Percentiles rank a stretch among this genome's conserved stretches.
Conservation (phyloP, 176 grass and related monocot genomes). For the Musa beccarii region DNA sequence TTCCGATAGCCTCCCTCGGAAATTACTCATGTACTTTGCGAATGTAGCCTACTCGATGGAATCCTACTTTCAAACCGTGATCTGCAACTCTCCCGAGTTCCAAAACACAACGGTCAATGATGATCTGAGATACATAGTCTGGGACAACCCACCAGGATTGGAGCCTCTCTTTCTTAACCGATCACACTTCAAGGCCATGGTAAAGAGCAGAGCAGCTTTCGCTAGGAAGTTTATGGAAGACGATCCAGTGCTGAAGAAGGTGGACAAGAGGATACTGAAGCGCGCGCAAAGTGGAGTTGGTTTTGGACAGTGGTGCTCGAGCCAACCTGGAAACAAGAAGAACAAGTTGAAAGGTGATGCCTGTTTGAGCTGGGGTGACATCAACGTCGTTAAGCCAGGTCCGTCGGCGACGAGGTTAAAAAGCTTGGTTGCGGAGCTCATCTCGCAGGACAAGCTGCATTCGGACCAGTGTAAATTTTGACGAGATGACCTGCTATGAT, state of each 20-base stretch:
- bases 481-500: background rate
- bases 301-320: conserved; percentile 20
- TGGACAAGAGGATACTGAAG: conserved; percentile 49
- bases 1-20: conserved; percentile 60
- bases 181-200: conserved; percentile 32
- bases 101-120: conserved; percentile 46
- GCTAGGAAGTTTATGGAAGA: conserved; percentile 46
- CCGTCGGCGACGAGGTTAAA: conserved; percentile 27
- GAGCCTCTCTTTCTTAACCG: conserved; percentile 45
- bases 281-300: conserved; percentile 1
- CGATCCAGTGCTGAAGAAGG: conserved; percentile 35
- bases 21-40: conserved; percentile 62
- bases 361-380: conserved; percentile 32
- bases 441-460: conserved; percentile 29
- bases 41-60: conserved; percentile 61
- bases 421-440: conserved; percentile 30
- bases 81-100: conserved; percentile 56
- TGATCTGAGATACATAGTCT: conserved; percentile 56
- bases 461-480: conserved; percentile 4
- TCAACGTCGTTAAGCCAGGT: conserved; percentile 31
- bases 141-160: conserved; percentile 55
- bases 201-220: conserved; percentile 43
- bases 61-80: conserved; percentile 76
- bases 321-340: background rate
- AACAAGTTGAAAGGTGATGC: background rate